phyloP scores from a whole-genome alignment of 306 rosid species.

The Castanea crenata region DNA sequence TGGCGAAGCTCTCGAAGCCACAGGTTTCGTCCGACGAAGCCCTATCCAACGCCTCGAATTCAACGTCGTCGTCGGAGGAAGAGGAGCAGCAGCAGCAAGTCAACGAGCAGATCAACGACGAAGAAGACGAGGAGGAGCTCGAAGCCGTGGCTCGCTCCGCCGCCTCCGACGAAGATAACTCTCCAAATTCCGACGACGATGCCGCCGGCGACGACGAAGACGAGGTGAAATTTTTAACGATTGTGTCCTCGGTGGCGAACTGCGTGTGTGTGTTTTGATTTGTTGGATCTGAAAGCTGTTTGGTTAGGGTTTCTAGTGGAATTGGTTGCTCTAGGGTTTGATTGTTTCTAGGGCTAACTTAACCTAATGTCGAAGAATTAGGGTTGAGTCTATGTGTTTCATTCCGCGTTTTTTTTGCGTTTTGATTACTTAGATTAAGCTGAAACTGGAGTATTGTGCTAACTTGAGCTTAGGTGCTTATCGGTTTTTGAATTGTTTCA shows the following conservation, averaged over 20 bases:
- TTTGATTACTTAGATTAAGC: background rate
- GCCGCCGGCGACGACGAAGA: conserved; percentile 49
- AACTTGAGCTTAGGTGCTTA: background rate
- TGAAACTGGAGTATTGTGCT: background rate
- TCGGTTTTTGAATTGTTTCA: background rate
- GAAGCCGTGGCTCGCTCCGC: conserved; percentile 90
- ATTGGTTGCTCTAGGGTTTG: conserved; percentile 26
- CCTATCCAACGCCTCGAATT: conserved; percentile 45
- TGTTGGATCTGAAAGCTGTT: conserved; percentile 22
- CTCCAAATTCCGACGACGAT: conserved; percentile 37
- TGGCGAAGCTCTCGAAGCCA: conserved; percentile 63
- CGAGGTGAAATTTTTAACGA: conserved; percentile 32
- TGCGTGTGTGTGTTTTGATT: background rate
- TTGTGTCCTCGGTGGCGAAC: background rate
- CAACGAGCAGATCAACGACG: conserved; percentile 67
- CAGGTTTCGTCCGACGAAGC: conserved; percentile 76
- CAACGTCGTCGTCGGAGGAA: conserved; percentile 27
- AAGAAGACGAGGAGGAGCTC: conserved; percentile 87
- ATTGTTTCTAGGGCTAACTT: background rate
- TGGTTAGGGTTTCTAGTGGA: background rate
- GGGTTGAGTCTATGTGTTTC: background rate
- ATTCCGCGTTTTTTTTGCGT: background rate
- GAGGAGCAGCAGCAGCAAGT: conserved; percentile 57
- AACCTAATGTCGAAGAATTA: background rate
- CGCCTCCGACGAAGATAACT: conserved; percentile 55